These are phyloP conservation scores for Ophiocytium majus DNA, from an alignment of 352 stramenopile species.

Conservation along the genomic window DNA sequence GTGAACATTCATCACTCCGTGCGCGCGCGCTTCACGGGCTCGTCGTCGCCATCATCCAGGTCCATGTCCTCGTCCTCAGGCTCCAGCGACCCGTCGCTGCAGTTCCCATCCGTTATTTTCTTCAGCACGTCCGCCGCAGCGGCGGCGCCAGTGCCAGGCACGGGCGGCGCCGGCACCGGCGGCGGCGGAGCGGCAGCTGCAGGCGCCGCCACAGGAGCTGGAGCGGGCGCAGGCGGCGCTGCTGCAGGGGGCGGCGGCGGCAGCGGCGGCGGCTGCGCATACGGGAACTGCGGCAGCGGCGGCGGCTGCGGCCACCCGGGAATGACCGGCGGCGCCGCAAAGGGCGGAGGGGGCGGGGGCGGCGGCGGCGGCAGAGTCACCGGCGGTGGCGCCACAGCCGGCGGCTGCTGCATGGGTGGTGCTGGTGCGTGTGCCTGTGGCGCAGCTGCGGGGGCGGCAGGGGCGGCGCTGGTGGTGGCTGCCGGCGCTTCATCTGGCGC, in stretches of 20 bases:
- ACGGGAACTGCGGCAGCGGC: too few species aligned
- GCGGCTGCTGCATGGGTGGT: background rate
- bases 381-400: background rate
- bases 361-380: too few species aligned
- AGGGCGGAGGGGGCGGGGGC: background rate
- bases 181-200: background rate
- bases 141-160: too few species aligned
- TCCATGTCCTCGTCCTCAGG: constrained; percentile 25
- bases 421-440: background rate
- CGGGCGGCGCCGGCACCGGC: too few species aligned
- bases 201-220: background rate
- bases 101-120: constrained; percentile 26
- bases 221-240: background rate
- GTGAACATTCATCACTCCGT: constrained; percentile 21
- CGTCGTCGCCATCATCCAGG: background rate
- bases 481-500: background rate
- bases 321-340: too few species aligned
- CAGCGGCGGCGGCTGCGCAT: background rate
- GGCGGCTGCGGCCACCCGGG: background rate
- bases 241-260: background rate
- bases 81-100: constrained; percentile 17
- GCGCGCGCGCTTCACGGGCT: background rate
- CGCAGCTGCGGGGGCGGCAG: background rate
- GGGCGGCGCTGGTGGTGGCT: background rate
- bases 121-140: constrained; percentile 21